A percentile compares a stretch with the other conserved stretches of the same genome.
phyloP scores from a whole-genome alignment of 1,139 yeast species.

The Diutina siamensis region DNA sequence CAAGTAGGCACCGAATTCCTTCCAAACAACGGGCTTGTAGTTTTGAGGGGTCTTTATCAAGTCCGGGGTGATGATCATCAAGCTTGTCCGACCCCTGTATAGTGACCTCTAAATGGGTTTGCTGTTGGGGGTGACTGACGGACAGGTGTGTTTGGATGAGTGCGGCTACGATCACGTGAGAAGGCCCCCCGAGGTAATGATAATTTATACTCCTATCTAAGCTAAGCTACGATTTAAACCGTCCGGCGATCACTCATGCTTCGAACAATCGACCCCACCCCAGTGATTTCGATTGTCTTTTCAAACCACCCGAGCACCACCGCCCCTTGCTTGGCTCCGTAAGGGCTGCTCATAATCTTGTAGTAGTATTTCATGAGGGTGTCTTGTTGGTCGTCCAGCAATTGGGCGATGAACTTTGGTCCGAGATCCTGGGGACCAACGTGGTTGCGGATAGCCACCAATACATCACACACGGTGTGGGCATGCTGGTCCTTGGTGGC shows the following conservation, averaged over 20 bases:
- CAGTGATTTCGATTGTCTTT: constrained; percentile 71
- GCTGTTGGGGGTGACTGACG: not conserved
- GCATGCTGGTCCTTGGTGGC: constrained; percentile 37
- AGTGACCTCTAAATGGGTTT: not conserved
- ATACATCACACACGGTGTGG: constrained; percentile 59
- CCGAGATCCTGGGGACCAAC: constrained; percentile 46
- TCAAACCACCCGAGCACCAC: constrained; percentile 85
- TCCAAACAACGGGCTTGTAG: constrained; percentile 33
- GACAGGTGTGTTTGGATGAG: not conserved
- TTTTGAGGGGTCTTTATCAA: constrained; percentile 8
- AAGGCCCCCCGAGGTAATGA: too few species aligned
- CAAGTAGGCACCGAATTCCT: constrained; percentile 48
- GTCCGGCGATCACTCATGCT: constrained; percentile 79
- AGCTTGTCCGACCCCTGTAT: not conserved
- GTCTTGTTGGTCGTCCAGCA: constrained; percentile 60
- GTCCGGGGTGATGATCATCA: constrained; percentile 9
- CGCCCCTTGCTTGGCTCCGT: constrained; percentile 83
- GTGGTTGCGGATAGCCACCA: constrained; percentile 61
- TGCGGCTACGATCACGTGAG: not conserved
- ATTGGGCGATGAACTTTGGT: constrained; percentile 37
- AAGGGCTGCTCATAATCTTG: constrained; percentile 67
- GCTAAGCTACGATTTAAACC: constrained; percentile 38
- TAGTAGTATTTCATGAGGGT: constrained; percentile 76
- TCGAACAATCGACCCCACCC: constrained; percentile 82
- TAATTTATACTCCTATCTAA: too few species aligned